Percentiles rank a stretch among this genome's conserved stretches.
Evolutionary conservation across 768 basidiomycete genomes (phyloP).

Genomic region (Kwoniella sp.): DNA sequence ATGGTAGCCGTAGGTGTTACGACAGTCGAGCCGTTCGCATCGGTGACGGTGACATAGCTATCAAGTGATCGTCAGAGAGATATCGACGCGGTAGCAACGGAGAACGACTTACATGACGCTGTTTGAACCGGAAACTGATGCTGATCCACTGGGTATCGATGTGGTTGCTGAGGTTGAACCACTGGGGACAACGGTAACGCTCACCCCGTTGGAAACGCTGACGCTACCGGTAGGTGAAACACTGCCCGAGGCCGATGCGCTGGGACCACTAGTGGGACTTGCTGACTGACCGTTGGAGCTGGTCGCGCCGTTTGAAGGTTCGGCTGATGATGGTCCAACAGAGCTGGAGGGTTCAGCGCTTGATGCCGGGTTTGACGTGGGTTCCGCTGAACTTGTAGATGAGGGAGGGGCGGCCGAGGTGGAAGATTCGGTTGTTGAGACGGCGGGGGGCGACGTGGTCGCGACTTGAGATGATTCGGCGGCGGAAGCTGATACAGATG

Average conservation of each 20-base stretch:
- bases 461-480: constrained; percentile 1
- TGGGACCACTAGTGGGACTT: neutral
- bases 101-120: constrained; percentile 18
- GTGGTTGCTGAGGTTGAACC: constrained; percentile 1
- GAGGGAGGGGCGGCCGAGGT: neutral
- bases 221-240: constrained; percentile 2
- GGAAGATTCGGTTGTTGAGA: constrained; percentile 1
- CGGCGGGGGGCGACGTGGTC: constrained; percentile 4
- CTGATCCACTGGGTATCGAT: constrained; percentile 10
- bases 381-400: neutral
- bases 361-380: neutral
- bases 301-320: constrained; percentile 1
- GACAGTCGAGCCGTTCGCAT: constrained; percentile 12
- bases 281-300: neutral
- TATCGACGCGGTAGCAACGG: neutral
- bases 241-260: neutral
- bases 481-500: constrained; percentile 7
- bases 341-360: neutral
- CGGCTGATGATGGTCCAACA: neutral
- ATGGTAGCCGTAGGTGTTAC: constrained; percentile 13
- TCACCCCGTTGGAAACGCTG: constrained; percentile 5
- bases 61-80: neutral
- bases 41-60: constrained; percentile 22
- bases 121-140: constrained; percentile 14
- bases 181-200: constrained; percentile 4